Conservation (phyloP, 1,139 yeast genomes). For the Sugiyamaella castrensis region DNA sequence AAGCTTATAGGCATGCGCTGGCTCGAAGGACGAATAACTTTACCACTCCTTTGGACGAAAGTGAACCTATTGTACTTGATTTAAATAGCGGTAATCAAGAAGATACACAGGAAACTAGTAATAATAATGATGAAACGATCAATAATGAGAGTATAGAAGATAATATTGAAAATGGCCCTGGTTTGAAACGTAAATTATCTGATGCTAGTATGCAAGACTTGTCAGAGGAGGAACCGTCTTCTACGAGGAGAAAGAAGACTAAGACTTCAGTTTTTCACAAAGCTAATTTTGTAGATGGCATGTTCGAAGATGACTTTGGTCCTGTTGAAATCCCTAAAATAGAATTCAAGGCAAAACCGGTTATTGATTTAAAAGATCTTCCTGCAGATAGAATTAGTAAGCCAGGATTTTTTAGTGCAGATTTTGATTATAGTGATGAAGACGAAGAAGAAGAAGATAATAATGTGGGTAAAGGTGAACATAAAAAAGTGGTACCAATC, state of each 20-base stretch:
- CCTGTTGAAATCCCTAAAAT: conserved; percentile 19
- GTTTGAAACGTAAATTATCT: conserved; percentile 1
- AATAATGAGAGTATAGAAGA: neutral
- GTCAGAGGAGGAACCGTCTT: neutral
- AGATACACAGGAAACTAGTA: neutral
- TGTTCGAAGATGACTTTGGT: neutral
- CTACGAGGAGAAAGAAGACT: conserved; percentile 1
- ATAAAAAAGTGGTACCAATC: neutral
- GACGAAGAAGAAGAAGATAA: conserved; percentile 20
- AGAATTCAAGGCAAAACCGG: conserved; percentile 25
- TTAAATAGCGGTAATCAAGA: neutral
- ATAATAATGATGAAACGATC: neutral
- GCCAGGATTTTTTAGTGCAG: conserved; percentile 34
- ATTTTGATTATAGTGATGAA: conserved; percentile 29
- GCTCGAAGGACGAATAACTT: conserved; percentile 12
- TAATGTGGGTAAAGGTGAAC: neutral
- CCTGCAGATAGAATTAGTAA: conserved; percentile 28
- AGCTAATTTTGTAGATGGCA: conserved; percentile 5
- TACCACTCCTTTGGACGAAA: conserved; percentile 10
- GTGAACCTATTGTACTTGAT: conserved; percentile 5
- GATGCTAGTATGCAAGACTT: conserved; percentile 1
- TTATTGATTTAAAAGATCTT: conserved; percentile 28
- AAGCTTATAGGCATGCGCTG: conserved; percentile 14
- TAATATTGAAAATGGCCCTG: conserved; percentile 1
- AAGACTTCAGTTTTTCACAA: neutral